Conservation (phyloP, 2,329 filamentous ascomycete species). For the Diaporthe citriasiana region DNA sequence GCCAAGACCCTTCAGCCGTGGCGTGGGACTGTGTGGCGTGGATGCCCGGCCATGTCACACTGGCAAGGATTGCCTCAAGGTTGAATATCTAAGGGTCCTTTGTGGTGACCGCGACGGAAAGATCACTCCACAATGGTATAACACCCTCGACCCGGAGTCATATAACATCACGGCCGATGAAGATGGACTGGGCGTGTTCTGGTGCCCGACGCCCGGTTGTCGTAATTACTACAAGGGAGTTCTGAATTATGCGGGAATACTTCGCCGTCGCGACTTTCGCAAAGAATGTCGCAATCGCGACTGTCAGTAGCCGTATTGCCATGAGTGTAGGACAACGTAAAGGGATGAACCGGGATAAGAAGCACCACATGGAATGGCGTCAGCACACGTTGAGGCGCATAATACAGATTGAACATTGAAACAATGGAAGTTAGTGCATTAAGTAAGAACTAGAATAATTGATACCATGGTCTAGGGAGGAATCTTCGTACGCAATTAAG, state of each 20-base stretch:
- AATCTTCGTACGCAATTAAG: background rate
- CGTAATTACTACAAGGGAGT: background rate
- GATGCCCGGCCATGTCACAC: slow-evolving; percentile 22
- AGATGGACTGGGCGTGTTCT: background rate
- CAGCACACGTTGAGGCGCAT: no score
- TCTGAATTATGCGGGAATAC: background rate
- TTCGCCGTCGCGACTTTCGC: background rate
- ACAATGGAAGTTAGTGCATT: no score
- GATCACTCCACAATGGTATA: background rate
- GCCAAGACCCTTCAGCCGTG: fast-evolving
- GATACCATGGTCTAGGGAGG: no score
- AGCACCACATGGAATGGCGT: background rate
- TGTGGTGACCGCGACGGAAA: background rate
- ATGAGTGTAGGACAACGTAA: background rate
- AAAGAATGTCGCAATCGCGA: background rate
- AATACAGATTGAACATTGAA: no score
- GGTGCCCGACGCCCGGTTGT: background rate
- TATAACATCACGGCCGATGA: background rate
- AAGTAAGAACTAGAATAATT: no score
- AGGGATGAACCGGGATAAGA: background rate
- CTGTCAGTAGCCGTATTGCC: background rate
- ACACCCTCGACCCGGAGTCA: background rate
- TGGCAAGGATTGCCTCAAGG: background rate
- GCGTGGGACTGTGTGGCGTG: background rate
- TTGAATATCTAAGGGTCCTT: background rate